Evolutionary conservation across 2,329 filamentous ascomycete species (phyloP), one percentile per base, ranked within the genome.

Genomic region (Escovopsis sp.): DNA sequence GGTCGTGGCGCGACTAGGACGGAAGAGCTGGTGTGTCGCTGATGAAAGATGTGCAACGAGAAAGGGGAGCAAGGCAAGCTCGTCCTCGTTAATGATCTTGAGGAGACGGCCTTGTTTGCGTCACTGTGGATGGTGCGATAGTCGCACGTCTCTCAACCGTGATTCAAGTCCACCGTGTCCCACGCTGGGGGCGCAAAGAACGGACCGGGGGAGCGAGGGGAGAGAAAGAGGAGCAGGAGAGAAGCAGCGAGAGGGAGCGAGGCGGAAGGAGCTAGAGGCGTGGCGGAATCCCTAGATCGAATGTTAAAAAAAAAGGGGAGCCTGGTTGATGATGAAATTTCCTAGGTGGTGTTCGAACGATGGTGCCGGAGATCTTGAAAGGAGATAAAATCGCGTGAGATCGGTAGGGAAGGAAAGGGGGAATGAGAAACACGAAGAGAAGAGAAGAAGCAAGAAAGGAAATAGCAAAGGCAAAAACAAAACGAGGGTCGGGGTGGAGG

Each of bases 141-240:
- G 31, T 27, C 34, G 25, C 30, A 34, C 27, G 33, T 27, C 26
- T 35, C 37, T 39, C 38, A 27, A 31, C 34, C 26, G 16, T 32
- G 28, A 5, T 28, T 34, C 17, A 15, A 23, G 27, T 32, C n/a
- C 19, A 28, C 16, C 17, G 18, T 19, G 29, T 30, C 28, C 33
- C 14, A 27, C 18, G 32, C 18, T 16, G 18, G 27, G 29, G n/a
- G 17, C 15, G 30, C 18, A 21, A n/a, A 33, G 29, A 28, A 39
- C 31, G 17, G 19, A 33, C 17, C 30, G 14, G 15, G 21, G 21
- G 21, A 25, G 8, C n/a, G 26, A 35, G 35, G 37, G 31, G 35
- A 13, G 16, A 34, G 30, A 18, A 15, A 31, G 15, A 31, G 17
- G 17, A 17, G 27, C 15, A 30, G 17, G 29, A 21, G 32, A 34